Evolutionary conservation across 2,329 filamentous ascomycete genomes (phyloP).

Genomic region (Eutypella sp.): DNA sequence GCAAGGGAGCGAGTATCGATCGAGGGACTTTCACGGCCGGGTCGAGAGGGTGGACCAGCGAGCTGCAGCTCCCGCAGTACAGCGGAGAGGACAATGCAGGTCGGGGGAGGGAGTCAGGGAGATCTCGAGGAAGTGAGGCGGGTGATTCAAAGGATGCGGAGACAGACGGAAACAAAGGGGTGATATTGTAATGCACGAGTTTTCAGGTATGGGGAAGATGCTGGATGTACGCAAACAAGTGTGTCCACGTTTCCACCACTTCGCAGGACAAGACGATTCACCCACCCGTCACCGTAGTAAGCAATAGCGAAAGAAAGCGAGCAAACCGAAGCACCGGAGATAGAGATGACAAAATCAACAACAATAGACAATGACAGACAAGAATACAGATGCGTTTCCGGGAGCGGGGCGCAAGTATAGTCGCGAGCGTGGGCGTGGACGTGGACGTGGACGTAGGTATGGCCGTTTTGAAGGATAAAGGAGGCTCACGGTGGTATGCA

Average conservation of each 20-base stretch:
- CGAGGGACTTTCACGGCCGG: slow-evolving; percentile 17
- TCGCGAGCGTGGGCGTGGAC: too few species aligned
- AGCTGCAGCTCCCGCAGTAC: slow-evolving; percentile 24
- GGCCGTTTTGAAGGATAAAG: too few species aligned
- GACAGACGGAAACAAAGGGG: background rate
- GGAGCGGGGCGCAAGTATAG: too few species aligned
- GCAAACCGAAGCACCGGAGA: too few species aligned
- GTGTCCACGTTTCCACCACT: background rate
- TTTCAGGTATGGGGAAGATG: background rate
- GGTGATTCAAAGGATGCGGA: background rate
- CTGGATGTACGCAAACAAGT: too few species aligned
- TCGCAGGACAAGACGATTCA: background rate
- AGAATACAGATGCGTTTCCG: too few species aligned
- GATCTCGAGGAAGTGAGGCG: background rate
- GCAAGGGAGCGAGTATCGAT: slow-evolving; percentile 10
- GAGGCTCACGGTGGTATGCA: too few species aligned
- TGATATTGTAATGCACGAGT: background rate
- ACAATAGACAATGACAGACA: too few species aligned
- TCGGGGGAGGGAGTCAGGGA: slow-evolving; percentile 1
- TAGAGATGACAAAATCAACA: too few species aligned
- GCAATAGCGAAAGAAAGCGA: too few species aligned
- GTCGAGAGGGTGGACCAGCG: slow-evolving; percentile 21
- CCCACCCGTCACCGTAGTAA: background rate
- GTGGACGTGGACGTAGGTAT: too few species aligned
- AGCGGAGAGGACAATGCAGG: slow-evolving; percentile 7